Evolutionary conservation across 805 yeast genomes (phyloP), one percentile per base, ranked within the genome.

Genomic region (Ogataea haglerorum): DNA sequence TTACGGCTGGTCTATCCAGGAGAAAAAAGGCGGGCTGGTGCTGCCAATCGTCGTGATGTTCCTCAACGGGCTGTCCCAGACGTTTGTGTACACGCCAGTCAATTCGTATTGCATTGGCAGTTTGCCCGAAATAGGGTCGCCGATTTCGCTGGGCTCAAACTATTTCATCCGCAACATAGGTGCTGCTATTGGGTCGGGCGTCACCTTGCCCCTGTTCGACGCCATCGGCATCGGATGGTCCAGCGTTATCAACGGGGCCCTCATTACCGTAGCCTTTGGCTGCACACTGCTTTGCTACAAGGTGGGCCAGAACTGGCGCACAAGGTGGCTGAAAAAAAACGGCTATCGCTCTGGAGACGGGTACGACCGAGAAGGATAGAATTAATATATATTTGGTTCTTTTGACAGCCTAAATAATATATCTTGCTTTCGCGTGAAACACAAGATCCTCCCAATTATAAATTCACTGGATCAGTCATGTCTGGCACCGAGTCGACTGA

Each of bases 41-140:
- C 60, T 76, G 3, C 80, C 81, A 0, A 62, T 75, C 4, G 60
- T 75, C 2, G 58, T 63, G 46, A 54, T 76, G 65, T 74, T 73
- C 43, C 14, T 70, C 10, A 64, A 65, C 30, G 81, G 78, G 0
- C 46, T 72, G 28, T 70, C 72, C 0, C 81, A 76, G 46, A 72
- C 79, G 0, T 58, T 68, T 30, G 56, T 65, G 9, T 76, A 72
- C 51, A 78, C 80, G 1, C 67, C 72, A 10, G 51, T 72, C 36
- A 76, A 76, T 47, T 67, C 80, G 2, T 76, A 76, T 49, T 73
- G 79, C 58, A 72, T 75, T n/a, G 80, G 76, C 43, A 67, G 73
- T 2, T 64, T 73, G 71, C 79, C 80, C 1, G 67, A 73, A 30
- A 48, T 76, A 21, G 68, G 66, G 9, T 75, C 78, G n/a, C 79